These are phyloP conservation scores for Adansonia grandidieri DNA, from an alignment of 441 rosid species.

Conservation along the genomic window DNA sequence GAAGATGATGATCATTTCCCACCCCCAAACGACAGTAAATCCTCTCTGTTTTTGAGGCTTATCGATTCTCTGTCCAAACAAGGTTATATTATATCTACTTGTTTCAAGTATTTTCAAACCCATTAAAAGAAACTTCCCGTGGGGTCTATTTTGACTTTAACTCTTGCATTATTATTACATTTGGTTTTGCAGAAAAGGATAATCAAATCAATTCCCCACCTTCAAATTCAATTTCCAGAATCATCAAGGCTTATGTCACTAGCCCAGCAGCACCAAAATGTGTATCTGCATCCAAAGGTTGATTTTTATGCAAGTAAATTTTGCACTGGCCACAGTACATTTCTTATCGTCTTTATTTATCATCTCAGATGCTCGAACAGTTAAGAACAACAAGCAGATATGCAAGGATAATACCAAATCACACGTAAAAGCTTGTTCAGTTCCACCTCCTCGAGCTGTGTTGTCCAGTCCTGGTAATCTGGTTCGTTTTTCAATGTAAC, in stretches of 20 bases:
- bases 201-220: constrained; percentile 27
- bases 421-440: not conserved
- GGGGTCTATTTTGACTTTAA: not conserved
- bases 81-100: not conserved
- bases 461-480: constrained; percentile 43
- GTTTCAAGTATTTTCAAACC: not conserved
- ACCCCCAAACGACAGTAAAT: constrained; percentile 6
- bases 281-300: constrained; percentile 26
- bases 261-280: not conserved
- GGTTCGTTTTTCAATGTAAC: not conserved
- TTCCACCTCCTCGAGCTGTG: constrained; percentile 42
- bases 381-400: not conserved
- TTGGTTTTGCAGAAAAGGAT: constrained; percentile 29
- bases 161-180: not conserved
- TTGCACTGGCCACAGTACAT: not conserved
- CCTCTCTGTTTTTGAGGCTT: constrained; percentile 16
- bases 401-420: not conserved
- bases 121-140: not conserved
- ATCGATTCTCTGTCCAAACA: constrained; percentile 13
- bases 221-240: constrained; percentile 19
- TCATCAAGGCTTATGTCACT: not conserved
- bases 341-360: not conserved
- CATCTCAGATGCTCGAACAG: not conserved
- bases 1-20: constrained; percentile 18
- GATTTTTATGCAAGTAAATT: not conserved